Conservation (phyloP, 2,329 filamentous ascomycete species). For the Alternaria incomplexa region DNA sequence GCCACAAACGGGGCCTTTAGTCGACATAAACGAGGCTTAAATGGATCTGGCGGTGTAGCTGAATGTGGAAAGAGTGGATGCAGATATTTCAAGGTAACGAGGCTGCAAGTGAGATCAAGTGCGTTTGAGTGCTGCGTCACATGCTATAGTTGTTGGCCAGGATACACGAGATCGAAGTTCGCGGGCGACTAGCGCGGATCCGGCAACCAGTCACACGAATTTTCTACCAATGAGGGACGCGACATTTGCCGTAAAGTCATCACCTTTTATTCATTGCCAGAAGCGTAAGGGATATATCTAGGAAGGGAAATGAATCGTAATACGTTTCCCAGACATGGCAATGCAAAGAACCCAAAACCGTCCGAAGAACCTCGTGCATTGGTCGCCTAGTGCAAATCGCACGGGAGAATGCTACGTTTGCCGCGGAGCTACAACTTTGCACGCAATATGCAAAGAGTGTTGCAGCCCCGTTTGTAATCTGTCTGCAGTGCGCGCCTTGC, state of each 20-base stretch:
- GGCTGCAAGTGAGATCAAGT: background rate
- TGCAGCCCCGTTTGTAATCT: slow-evolving; percentile 30
- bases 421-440: slow-evolving; percentile 35
- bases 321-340: slow-evolving; percentile 46
- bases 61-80: background rate
- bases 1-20: slow-evolving; percentile 53
- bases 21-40: slow-evolving; percentile 4
- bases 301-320: slow-evolving; percentile 42
- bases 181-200: slow-evolving; percentile 32
- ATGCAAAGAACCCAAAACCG: slow-evolving; percentile 47
- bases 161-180: slow-evolving; percentile 13
- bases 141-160: background rate
- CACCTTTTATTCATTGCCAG: slow-evolving; percentile 47
- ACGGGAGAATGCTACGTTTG: slow-evolving; percentile 40
- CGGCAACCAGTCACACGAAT: slow-evolving; percentile 25
- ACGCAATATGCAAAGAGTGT: slow-evolving; percentile 27
- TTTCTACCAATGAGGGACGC: slow-evolving; percentile 26
- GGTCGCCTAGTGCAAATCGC: slow-evolving; percentile 41
- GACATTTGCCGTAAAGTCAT: slow-evolving; percentile 40
- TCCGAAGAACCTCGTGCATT: slow-evolving; percentile 46
- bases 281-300: slow-evolving; percentile 45
- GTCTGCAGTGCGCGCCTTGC: slow-evolving; percentile 36
- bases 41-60: background rate
- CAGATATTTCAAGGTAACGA: background rate
- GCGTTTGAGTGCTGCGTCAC: background rate